A percentile compares a stretch with the other conserved stretches of the same genome.
phyloP scores from a whole-genome alignment of 78 protist species.

The Paratrimastix pyriformis region DNA sequence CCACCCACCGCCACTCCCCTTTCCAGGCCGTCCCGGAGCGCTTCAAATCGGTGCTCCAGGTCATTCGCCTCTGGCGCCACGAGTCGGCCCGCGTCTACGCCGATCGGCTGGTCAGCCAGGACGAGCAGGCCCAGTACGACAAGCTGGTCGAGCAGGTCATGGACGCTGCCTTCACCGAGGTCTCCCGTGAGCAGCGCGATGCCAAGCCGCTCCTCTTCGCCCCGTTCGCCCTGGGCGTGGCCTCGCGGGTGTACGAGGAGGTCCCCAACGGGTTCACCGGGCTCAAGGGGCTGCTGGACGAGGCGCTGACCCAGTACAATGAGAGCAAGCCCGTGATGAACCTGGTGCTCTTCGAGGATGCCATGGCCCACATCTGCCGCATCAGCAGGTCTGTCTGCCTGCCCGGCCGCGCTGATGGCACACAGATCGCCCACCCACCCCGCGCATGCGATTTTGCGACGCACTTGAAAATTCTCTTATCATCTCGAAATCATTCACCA shows the following conservation, averaged over 20 bases:
- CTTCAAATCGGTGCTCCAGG: neutral
- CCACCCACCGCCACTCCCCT: no score
- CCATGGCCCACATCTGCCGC: constrained; percentile 61
- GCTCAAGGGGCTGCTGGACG: constrained; percentile 11
- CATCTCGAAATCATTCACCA: no score
- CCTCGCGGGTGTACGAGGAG: constrained; percentile 5
- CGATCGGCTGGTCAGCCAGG: constrained; percentile 46
- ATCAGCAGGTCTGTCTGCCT: constrained; percentile 40
- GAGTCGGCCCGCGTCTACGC: constrained; percentile 52
- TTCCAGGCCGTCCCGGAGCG: neutral
- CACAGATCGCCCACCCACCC: no score
- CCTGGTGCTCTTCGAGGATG: constrained; percentile 55
- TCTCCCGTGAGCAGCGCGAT: constrained; percentile 8
- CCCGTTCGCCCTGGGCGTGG: constrained; percentile 18
- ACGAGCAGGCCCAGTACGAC: constrained; percentile 29
- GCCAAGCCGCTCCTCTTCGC: constrained; percentile 29
- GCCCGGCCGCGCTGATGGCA: constrained; percentile 57
- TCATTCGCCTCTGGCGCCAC: constrained; percentile 49
- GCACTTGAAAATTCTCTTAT: no score
- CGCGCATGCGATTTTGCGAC: no score
- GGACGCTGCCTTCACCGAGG: neutral
- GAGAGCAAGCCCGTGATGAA: constrained; percentile 50
- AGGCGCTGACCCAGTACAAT: constrained; percentile 40
- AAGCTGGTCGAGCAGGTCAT: neutral
- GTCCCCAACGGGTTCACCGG: neutral